Evolutionary conservation across 306 rosid genomes (phyloP).

Genomic region (Morella rubra): DNA sequence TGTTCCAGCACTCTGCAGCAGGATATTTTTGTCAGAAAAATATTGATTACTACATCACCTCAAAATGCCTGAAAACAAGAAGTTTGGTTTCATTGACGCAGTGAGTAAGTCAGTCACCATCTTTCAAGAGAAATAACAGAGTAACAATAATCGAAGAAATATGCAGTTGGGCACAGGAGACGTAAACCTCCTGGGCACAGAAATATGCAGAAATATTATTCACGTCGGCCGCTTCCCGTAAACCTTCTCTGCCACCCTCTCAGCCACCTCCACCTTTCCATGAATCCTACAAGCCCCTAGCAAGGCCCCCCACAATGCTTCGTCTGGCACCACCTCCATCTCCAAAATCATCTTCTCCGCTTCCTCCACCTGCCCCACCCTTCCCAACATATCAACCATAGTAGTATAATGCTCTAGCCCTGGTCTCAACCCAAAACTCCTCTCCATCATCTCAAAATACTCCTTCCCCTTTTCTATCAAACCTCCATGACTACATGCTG

Average conservation of each 20-base stretch:
- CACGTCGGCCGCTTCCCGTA: slow-evolving; percentile 17
- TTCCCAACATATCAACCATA: slow-evolving; percentile 82
- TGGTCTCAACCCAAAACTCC: slow-evolving; percentile 49
- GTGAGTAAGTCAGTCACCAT: not conserved
- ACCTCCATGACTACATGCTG: slow-evolving; percentile 71
- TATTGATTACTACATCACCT: slow-evolving; percentile 15
- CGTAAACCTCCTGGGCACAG: too few relatives aligned
- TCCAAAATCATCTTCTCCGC: slow-evolving; percentile 51
- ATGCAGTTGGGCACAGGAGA: too few relatives aligned
- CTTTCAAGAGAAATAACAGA: not conserved
- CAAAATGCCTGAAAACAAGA: not conserved
- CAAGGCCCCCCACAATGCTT: slow-evolving; percentile 51
- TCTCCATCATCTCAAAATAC: slow-evolving; percentile 58
- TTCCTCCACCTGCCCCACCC: slow-evolving; percentile 64
- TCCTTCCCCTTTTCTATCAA: slow-evolving; percentile 52
- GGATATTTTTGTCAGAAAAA: slow-evolving; percentile 24
- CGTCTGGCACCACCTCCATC: slow-evolving; percentile 58
- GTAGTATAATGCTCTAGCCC: slow-evolving; percentile 58
- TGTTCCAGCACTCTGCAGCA: slow-evolving; percentile 86
- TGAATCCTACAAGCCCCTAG: slow-evolving; percentile 62
- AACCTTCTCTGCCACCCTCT: slow-evolving; percentile 45
- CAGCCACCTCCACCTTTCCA: slow-evolving; percentile 60
- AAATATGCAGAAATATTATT: too few relatives aligned
- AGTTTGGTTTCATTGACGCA: not conserved
- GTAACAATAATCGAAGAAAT: too few relatives aligned